Percentiles rank a stretch among this genome's conserved stretches.
Conservation (phyloP, 148 eudicot genomes). For the Pouteria glomerata region DNA sequence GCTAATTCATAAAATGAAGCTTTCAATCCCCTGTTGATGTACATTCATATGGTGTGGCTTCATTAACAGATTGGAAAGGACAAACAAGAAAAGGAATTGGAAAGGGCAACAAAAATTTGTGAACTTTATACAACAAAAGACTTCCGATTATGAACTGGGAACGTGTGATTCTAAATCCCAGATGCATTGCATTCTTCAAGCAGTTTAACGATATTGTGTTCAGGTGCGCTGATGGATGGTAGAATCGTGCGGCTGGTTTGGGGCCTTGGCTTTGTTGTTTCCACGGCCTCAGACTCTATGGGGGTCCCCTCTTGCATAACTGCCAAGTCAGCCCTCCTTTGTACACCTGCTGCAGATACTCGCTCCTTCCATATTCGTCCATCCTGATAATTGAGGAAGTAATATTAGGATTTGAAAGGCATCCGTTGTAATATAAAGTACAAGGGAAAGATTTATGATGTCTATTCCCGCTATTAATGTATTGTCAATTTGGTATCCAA, state of each 20-base stretch:
- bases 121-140: constrained; percentile 6
- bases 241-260: constrained; percentile 47
- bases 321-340: constrained; percentile 53
- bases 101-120: background rate
- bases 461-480: too few relatives aligned
- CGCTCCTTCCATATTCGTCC: constrained; percentile 96
- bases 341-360: constrained; percentile 52
- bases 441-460: too few relatives aligned
- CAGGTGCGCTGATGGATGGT: constrained; percentile 90
- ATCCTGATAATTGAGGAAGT: constrained; percentile 37
- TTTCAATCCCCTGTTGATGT: constrained; percentile 1
- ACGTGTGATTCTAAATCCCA: constrained; percentile 15
- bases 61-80: background rate
- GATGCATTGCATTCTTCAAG: constrained; percentile 62
- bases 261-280: constrained; percentile 29
- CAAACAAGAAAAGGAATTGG: background rate
- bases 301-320: constrained; percentile 40
- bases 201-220: constrained; percentile 64
- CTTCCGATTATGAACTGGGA: background rate
- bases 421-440: too few relatives aligned
- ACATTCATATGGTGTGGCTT: constrained; percentile 2
- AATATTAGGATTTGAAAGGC: background rate
- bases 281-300: constrained; percentile 28
- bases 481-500: too few relatives aligned
- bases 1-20: background rate